Conservation (phyloP, 768 basidiomycete genomes). For the Cystofilobasidium macerans region DNA sequence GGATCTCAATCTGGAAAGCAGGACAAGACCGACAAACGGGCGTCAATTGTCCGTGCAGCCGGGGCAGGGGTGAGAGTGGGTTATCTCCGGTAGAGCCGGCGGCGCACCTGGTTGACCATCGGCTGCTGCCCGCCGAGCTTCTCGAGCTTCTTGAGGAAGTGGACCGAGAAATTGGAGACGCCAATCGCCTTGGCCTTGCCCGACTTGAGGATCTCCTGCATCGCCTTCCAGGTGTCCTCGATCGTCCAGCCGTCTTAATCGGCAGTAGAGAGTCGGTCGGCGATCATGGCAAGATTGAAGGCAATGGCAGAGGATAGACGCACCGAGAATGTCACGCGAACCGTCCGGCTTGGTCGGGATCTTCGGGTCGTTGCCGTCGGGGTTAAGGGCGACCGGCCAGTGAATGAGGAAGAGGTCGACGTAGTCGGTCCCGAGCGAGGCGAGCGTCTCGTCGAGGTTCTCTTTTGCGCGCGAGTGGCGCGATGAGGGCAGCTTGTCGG, state of each 20-base stretch:
- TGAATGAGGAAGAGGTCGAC: constrained; percentile 47
- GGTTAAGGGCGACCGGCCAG: constrained; percentile 9
- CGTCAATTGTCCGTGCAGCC: too few species aligned
- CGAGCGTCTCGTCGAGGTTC: constrained; percentile 56
- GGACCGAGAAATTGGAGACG: constrained; percentile 5
- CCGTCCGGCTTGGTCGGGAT: constrained; percentile 6
- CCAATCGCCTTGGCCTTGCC: constrained; percentile 15
- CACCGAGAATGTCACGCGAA: background rate
- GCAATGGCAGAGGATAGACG: constrained; percentile 30
- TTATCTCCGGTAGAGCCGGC: too few species aligned
- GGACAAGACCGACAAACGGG: background rate
- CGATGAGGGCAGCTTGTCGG: constrained; percentile 42
- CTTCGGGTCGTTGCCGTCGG: constrained; percentile 4
- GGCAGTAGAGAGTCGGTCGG: too few species aligned
- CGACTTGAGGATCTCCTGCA: background rate
- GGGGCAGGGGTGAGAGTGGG: too few species aligned
- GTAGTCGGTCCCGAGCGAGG: constrained; percentile 59
- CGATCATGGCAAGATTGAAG: too few species aligned
- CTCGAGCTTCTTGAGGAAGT: constrained; percentile 9
- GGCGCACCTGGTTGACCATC: background rate
- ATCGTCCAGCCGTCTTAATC: background rate
- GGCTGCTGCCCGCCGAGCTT: constrained; percentile 6
- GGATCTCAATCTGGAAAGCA: constrained; percentile 46
- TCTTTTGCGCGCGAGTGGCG: constrained; percentile 51
- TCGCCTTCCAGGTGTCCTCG: constrained; percentile 5